Percentiles rank a stretch among this genome's conserved stretches.
These are phyloP conservation scores for Hymenoscyphus scutula DNA, from an alignment of 2,329 filamentous ascomycete species.

Conservation along the genomic window DNA sequence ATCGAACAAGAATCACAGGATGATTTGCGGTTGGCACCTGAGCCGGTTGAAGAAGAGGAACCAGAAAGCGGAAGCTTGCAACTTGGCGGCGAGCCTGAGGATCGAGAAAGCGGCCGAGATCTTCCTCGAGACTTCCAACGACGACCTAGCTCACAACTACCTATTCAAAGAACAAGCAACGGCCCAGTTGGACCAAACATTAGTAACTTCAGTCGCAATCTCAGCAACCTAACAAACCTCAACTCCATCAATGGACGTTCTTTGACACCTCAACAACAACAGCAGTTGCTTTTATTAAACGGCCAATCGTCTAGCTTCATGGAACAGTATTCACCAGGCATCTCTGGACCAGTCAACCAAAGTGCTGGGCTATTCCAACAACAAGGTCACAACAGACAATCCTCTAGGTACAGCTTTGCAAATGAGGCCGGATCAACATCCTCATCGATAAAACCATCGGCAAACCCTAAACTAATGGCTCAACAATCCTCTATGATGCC, in stretches of 20 bases:
- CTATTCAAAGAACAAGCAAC: slow-evolving; percentile 64
- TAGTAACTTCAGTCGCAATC: slow-evolving; percentile 46
- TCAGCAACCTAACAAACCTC: slow-evolving; percentile 50
- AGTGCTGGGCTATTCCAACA: slow-evolving; percentile 52
- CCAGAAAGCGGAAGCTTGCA: slow-evolving; percentile 81
- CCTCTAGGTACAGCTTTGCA: slow-evolving; percentile 83
- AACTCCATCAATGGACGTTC: slow-evolving; percentile 65
- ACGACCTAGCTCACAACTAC: slow-evolving; percentile 68
- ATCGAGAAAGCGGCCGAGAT: slow-evolving; percentile 58
- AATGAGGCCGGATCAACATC: slow-evolving; percentile 65
- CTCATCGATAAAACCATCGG: slow-evolving; percentile 70
- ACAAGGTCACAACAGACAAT: slow-evolving; percentile 74
- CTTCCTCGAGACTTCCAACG: slow-evolving; percentile 51
- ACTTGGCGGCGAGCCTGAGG: slow-evolving; percentile 89
- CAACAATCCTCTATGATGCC: slow-evolving; percentile 90
- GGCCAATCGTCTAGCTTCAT: slow-evolving; percentile 43
- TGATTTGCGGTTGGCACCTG: slow-evolving; percentile 46
- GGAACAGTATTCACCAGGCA: slow-evolving; percentile 59
- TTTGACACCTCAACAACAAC: slow-evolving; percentile 77
- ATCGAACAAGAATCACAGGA: slow-evolving; percentile 54
- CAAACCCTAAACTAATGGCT: slow-evolving; percentile 76
- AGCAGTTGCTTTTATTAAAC: slow-evolving; percentile 60
- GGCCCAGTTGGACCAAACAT: slow-evolving; percentile 55
- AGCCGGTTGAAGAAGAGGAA: slow-evolving; percentile 64
- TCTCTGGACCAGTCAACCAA: slow-evolving; percentile 46